Evolutionary conservation across 1,284 basidiomycete species (phyloP), one percentile per base, ranked within the genome.

Genomic region (Microbotryomycetes sp.): DNA sequence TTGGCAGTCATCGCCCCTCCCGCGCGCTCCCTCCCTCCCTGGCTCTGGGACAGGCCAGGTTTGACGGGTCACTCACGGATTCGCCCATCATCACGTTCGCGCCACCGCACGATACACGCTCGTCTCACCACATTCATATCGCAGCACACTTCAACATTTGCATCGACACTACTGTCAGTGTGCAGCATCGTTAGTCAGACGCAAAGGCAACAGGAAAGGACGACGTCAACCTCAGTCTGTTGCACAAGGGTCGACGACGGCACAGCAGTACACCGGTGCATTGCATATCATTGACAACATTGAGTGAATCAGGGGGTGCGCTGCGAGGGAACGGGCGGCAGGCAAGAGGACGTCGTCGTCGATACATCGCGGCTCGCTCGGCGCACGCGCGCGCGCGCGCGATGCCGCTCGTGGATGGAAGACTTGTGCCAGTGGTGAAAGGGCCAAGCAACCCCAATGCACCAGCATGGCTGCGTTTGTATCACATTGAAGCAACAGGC

Each of bases 401-500:
- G 31, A 73, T 73, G 72, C 72, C 72, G 1, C 60, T 71, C 28
- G 59, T 71, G 15, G 65, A 67, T n/a, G 53, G 71, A 4, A 62
- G 64, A 32, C 63, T 63, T 23, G 70, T 73, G 14, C 61, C 59
- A 6, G 51, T 69, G 31, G 30, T 72, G 6, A 66, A 70, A 5
- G 61, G 66, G 5, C 72, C 72, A n/a, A 28, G 46, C 26, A 53
- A 58, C 16, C 29, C 68, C 28, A 36, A 64, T n/a, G 30, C 57
- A 68, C 45, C 59, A 51, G 16, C 54, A 69, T 19, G 16, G 31
- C 3, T 60, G 87, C 72, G 90, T 92, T 75, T 96, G 85, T 79
- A 42, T 42, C 92, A 89, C 79, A 85, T 97, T 73, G 80, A 84
- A 64, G 85, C 90, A 76, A 96, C 92, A 4, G 92, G 92, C 71